Evolutionary conservation across 805 yeast genomes (phyloP).

Genomic region (Saturnispora saitoi): DNA sequence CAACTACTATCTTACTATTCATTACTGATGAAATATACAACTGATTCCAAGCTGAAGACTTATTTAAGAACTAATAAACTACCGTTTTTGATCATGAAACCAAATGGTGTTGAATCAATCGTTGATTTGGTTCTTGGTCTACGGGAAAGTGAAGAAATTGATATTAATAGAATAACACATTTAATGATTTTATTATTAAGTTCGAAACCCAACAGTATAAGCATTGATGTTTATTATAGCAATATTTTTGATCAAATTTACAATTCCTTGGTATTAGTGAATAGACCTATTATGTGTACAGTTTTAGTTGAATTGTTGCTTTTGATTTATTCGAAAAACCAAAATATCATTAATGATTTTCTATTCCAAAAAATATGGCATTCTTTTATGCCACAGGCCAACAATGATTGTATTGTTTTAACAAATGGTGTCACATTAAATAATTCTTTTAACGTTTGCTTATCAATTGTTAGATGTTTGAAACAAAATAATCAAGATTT

Average conservation of each 20-base stretch:
- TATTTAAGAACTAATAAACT: conserved; percentile 41
- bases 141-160: conserved; percentile 62
- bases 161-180: conserved; percentile 54
- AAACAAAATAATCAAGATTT: conserved; percentile 30
- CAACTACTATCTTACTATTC: conserved; percentile 56
- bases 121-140: conserved; percentile 73
- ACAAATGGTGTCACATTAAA: conserved; percentile 45
- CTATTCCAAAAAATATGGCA: conserved; percentile 44
- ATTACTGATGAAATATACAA: conserved; percentile 28
- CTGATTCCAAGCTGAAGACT: background rate
- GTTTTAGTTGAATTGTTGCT: conserved; percentile 49
- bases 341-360: conserved; percentile 47
- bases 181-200: conserved; percentile 54
- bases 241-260: conserved; percentile 59
- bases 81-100: conserved; percentile 40
- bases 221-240: conserved; percentile 43
- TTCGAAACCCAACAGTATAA: conserved; percentile 49
- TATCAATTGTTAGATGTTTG: conserved; percentile 43
- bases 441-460: conserved; percentile 54
- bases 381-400: conserved; percentile 31
- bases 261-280: conserved; percentile 46
- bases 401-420: conserved; percentile 24
- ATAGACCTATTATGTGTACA: conserved; percentile 52
- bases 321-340: conserved; percentile 42
- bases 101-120: conserved; percentile 58